phyloP scores from a whole-genome alignment of 2,329 filamentous ascomycete species.

The Scleromitrula shiraiana region DNA sequence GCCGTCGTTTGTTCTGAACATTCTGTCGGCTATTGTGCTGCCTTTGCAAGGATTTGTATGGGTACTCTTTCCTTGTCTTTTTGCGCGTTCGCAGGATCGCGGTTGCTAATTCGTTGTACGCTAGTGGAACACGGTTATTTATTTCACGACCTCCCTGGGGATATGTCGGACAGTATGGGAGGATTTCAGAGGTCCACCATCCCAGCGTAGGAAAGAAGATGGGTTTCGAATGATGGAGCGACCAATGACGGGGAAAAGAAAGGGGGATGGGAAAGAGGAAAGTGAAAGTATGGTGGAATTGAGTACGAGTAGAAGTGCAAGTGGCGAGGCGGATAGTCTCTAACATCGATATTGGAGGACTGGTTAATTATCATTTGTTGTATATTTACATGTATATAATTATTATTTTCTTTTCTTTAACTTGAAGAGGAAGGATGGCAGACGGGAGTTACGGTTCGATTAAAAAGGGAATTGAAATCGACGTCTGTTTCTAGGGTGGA shows the following conservation, averaged over 20 bases:
- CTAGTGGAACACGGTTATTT: slow-evolving; percentile 71
- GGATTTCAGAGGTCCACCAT: neutral
- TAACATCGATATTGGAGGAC: too few species aligned
- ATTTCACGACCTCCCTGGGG: slow-evolving; percentile 56
- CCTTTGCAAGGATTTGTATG: slow-evolving; percentile 63
- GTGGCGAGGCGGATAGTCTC: neutral
- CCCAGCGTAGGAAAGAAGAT: neutral
- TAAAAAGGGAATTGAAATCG: too few species aligned
- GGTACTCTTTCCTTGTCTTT: neutral
- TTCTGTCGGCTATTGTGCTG: slow-evolving; percentile 63
- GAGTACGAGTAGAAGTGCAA: neutral
- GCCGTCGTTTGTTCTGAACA: slow-evolving; percentile 52
- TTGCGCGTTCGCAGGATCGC: too few species aligned
- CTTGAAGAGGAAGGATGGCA: neutral
- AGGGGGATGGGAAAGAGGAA: neutral
- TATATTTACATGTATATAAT: neutral
- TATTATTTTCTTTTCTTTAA: neutral
- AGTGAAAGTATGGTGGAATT: slow-evolving; percentile 3
- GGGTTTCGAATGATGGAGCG: slow-evolving; percentile 4
- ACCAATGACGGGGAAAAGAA: neutral
- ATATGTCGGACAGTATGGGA: slow-evolving; percentile 4
- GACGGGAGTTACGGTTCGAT: too few species aligned
- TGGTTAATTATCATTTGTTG: too few species aligned
- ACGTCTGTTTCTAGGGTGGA: too few species aligned
- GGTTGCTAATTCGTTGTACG: too few species aligned